Evolutionary conservation across 106 monocot genomes (phyloP), one percentile per base, ranked within the genome.

Genomic region (Dendrobium chrysotoxum): DNA sequence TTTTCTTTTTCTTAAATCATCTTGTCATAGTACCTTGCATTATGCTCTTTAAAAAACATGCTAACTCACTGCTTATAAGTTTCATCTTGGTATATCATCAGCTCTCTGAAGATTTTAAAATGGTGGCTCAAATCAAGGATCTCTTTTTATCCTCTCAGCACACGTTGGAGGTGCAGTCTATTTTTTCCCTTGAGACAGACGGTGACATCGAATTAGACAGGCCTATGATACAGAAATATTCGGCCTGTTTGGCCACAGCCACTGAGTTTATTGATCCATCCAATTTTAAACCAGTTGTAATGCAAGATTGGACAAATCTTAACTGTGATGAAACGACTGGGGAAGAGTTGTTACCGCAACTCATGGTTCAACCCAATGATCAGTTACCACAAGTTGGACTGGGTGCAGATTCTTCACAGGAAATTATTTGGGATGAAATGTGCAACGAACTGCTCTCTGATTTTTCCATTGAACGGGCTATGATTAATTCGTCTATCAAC

Each of bases 361-460:
- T 72, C 38, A 66, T 77, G 20, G 76, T 72, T 68, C 64, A 83
- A 53, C 57, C 77, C 80, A 28, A 81, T 83, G 31, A 70, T 82
- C 75, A 66, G 64, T 10, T 38, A 7, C 35, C 54, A 4, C 31
- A 79, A 30, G 53, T 79, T 61, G 80, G 53, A 67, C 44, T n/a
- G 26, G 79, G 78, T 53, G 31, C 16, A 40, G 54, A 42, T 42
- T 12, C 38, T 39, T 76, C 76, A 30, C 80, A 84, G 55, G 79
- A 88, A 75, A 80, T 4, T 79, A 57, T 47, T 8, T 75, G 75
- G 82, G 65, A 84, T 28, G 54, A 76, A 41, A 87, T 67, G 31
- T 74, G 38, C 53, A 65, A 44, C 21, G 72, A 81, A 6, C 65
- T 82, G 64, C 58, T 81, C 11, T 12, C 57, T 0, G 65, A 81